Conservation (phyloP, 768 basidiomycete genomes). For the Lactifluus rugatus region DNA sequence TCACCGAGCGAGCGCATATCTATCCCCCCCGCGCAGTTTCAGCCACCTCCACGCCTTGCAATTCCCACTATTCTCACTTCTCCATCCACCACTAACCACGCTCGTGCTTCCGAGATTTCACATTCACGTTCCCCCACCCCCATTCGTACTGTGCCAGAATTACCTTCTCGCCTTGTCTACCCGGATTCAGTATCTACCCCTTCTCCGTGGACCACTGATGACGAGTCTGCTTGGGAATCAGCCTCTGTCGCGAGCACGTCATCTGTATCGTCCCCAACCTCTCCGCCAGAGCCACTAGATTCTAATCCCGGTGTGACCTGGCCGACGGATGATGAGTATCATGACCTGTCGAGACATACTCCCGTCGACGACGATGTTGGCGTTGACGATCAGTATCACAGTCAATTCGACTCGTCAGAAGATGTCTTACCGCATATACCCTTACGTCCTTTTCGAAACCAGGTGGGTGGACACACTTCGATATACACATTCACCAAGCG, state of each 20-base stretch:
- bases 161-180: constrained; percentile 16
- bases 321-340: constrained; percentile 28
- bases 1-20: constrained; percentile 24
- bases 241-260: constrained; percentile 53
- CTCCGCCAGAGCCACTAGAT: constrained; percentile 28
- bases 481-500: constrained; percentile 98
- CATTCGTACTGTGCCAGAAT: constrained; percentile 25
- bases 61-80: constrained; percentile 4
- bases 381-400: constrained; percentile 29
- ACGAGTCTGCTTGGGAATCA: constrained; percentile 70
- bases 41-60: constrained; percentile 4
- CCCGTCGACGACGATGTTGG: constrained; percentile 13
- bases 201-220: constrained; percentile 69
- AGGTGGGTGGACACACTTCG: constrained; percentile 94
- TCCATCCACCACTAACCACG: constrained; percentile 8
- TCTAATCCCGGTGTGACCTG: constrained; percentile 24
- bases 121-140: constrained; percentile 35
- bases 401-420: constrained; percentile 37
- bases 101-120: constrained; percentile 9
- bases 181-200: constrained; percentile 24
- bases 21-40: neutral
- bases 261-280: constrained; percentile 42
- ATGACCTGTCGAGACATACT: constrained; percentile 10
- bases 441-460: constrained; percentile 89
- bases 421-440: constrained; percentile 80